A percentile compares a stretch with the other conserved stretches of the same genome.
These are phyloP conservation scores for Vachellia collinsii DNA, from an alignment of 306 rosid genomes.

Conservation along the genomic window DNA sequence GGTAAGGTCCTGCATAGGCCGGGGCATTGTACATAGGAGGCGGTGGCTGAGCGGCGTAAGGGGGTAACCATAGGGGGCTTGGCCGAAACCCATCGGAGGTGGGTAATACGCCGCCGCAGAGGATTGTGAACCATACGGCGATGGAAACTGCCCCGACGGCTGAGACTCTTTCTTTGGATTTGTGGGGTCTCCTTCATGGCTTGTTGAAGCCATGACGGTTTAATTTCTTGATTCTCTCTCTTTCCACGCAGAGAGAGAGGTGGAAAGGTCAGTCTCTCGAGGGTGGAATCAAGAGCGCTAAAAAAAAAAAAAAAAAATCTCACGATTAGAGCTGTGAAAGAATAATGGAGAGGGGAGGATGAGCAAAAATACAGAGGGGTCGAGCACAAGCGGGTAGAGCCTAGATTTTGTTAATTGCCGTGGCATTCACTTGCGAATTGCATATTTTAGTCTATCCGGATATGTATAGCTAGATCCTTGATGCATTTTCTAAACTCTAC, in stretches of 20 bases:
- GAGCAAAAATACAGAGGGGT: conserved; percentile 9
- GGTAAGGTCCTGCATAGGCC: background rate
- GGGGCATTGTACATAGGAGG: background rate
- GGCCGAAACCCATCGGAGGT: background rate
- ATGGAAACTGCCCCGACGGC: background rate
- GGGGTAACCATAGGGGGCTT: conserved; percentile 11
- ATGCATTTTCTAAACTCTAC: background rate
- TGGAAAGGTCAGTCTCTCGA: too few species aligned
- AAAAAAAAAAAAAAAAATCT: background rate
- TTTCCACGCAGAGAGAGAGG: background rate
- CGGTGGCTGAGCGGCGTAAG: background rate
- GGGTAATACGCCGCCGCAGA: conserved; percentile 34
- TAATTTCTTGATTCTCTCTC: conserved; percentile 26
- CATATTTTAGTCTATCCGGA: background rate
- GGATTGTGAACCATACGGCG: background rate
- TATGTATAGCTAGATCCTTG: background rate
- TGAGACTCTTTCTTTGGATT: background rate
- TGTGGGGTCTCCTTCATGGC: conserved; percentile 9
- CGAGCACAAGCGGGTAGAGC: background rate
- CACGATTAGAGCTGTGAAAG: too few species aligned
- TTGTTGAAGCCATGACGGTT: conserved; percentile 27
- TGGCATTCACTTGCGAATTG: background rate
- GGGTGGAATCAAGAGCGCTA: background rate
- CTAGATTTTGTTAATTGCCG: background rate
- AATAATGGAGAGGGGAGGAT: background rate